Evolutionary conservation across 345 rosid species (phyloP), one percentile per base, ranked within the genome.

Genomic region (Lagerstroemia speciosa): DNA sequence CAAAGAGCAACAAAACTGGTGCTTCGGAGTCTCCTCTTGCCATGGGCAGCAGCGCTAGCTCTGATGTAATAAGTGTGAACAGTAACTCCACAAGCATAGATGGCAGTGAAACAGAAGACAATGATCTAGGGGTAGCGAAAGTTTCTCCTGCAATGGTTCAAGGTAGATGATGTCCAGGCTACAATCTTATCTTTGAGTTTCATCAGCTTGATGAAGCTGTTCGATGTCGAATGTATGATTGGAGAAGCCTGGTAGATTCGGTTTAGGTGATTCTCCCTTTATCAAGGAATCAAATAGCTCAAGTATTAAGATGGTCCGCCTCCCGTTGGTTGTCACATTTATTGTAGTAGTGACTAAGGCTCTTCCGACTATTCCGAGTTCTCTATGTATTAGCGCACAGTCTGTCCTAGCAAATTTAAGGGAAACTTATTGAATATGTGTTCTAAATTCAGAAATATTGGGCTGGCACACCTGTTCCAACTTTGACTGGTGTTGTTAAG

Each of bases 1-100:
- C 81, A 36, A 74, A 81, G 81, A 87, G 89, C 78, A 78, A 82
- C 68, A 76, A 89, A 1, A 38, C 72, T 48, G 86, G 90, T 73
- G 87, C 78, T 17, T 66, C 89, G 0, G 91, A 87, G 77, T 90
- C 97, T 53, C 95, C 97, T 48, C 76, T 84, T 34, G 90, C 87
- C 65, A 93, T 89, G 1, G 87, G 90, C 77, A 93, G 96, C 67
- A 88, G 83, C 27, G 83, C 85, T 26, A 86, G 93, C 79, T 88
- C 91, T 0, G 97, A 93, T 75, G 79, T 84, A 11, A 14, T 27
- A 6, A 90, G 93, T 67, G 81, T 88, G 16, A 91, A 85, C 82
- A 87, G 83, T 60, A 84, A 80, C 62, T 76, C 79, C 61, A 63
- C 87, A 46, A 78, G 77, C 65, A 30, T 58, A 31, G 71, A 37